Evolutionary conservation across 2,329 filamentous ascomycete genomes (phyloP).

Genomic region (Thielaviopsis euricoi): DNA sequence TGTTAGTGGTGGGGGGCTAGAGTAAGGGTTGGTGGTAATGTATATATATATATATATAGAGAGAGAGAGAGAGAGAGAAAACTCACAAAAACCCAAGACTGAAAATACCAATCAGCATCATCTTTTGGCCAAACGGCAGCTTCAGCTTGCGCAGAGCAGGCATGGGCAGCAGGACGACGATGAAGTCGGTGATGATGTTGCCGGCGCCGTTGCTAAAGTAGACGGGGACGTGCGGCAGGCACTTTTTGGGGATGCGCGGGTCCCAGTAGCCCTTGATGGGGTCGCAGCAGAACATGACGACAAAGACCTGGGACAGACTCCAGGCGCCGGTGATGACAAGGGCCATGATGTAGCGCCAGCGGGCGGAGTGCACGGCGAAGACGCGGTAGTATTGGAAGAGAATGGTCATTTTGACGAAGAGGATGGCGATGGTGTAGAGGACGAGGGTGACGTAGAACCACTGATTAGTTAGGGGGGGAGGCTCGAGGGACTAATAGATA

Average conservation of each 20-base stretch:
- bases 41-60: no score
- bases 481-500: neutral
- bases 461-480: neutral
- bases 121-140: slow-evolving; percentile 17
- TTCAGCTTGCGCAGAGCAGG: slow-evolving; percentile 22
- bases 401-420: slow-evolving; percentile 19
- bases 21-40: no score
- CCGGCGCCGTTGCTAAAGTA: slow-evolving; percentile 20
- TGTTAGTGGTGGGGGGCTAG: no score
- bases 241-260: slow-evolving; percentile 16
- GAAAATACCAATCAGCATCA: slow-evolving; percentile 18
- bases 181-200: slow-evolving; percentile 22
- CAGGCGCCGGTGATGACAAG: slow-evolving; percentile 17
- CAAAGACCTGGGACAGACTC: slow-evolving; percentile 15
- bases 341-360: slow-evolving; percentile 17
- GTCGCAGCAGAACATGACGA: slow-evolving; percentile 6
- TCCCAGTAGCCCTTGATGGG: slow-evolving; percentile 14
- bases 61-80: neutral
- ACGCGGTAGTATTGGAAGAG: slow-evolving; percentile 20
- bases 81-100: slow-evolving; percentile 20
- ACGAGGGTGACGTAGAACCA: slow-evolving; percentile 16
- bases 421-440: slow-evolving; percentile 19
- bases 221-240: slow-evolving; percentile 18
- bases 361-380: slow-evolving; percentile 15
- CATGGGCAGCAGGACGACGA: slow-evolving; percentile 22